Evolutionary conservation across 1,139 yeast species (phyloP).

Genomic region (Pichia sp.): DNA sequence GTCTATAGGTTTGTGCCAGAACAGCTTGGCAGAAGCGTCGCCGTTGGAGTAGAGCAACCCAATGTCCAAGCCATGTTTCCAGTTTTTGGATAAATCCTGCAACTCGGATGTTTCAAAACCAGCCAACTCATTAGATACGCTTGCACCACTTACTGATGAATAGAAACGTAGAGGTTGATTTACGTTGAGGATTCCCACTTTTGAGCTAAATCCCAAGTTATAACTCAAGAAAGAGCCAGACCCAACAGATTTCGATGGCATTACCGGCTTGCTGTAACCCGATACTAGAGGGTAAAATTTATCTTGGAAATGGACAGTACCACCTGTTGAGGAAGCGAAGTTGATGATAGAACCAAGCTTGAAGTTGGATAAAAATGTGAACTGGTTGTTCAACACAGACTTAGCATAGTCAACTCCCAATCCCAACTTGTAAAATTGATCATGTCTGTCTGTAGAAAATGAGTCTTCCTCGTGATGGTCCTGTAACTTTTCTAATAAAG

Average conservation of each 20-base stretch:
- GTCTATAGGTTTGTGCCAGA: slow-evolving; percentile 11
- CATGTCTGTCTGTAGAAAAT: slow-evolving; percentile 12
- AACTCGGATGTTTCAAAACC: slow-evolving; percentile 5
- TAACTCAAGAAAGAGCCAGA: slow-evolving; percentile 29
- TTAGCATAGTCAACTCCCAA: slow-evolving; percentile 21
- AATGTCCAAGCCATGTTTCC: slow-evolving; percentile 19
- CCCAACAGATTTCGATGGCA: slow-evolving; percentile 33
- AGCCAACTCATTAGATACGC: slow-evolving; percentile 9
- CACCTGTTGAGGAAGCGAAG: slow-evolving; percentile 18
- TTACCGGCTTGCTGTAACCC: slow-evolving; percentile 19
- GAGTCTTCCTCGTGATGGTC: slow-evolving; percentile 9
- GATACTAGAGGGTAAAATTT: slow-evolving; percentile 40
- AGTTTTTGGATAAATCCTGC: neutral
- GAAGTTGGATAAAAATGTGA: slow-evolving; percentile 39
- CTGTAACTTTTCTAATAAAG: slow-evolving; percentile 13
- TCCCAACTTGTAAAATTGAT: slow-evolving; percentile 35
- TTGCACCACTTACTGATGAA: slow-evolving; percentile 33
- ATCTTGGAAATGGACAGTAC: slow-evolving; percentile 42
- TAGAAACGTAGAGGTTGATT: slow-evolving; percentile 40
- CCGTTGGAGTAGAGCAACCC: slow-evolving; percentile 18
- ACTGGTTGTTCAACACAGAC: slow-evolving; percentile 37
- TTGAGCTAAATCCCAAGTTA: slow-evolving; percentile 35
- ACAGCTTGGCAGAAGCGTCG: slow-evolving; percentile 17
- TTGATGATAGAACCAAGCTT: slow-evolving; percentile 38
- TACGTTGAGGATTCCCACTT: slow-evolving; percentile 34